A percentile compares a stretch with the other conserved stretches of the same genome.
phyloP scores from a whole-genome alignment of 495 filamentous ascomycete species.

The Aspergillus cavernicola region DNA sequence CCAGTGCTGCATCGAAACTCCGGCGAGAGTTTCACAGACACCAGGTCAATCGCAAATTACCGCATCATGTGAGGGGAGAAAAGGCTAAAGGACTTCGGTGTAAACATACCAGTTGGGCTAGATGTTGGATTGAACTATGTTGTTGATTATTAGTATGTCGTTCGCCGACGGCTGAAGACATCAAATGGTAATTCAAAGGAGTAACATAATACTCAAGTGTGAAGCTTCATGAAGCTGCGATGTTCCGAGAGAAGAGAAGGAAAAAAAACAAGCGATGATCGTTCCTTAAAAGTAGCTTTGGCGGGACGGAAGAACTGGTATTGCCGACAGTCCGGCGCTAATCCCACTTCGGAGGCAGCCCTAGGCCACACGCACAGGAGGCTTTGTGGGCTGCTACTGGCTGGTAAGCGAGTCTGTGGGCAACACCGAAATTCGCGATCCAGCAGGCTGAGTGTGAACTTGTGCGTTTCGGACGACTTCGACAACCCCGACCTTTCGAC shows the following conservation, averaged over 20 bases:
- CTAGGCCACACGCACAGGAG: conserved; percentile 34
- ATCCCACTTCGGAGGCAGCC: conserved; percentile 25
- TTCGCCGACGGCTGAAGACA: too few species aligned
- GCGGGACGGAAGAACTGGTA: conserved; percentile 23
- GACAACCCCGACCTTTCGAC: conserved; percentile 47
- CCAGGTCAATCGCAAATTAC: conserved; percentile 98
- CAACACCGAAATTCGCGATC: conserved; percentile 45
- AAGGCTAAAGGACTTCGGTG: neutral
- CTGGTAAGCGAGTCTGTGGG: conserved; percentile 39
- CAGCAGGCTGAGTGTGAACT: conserved; percentile 24
- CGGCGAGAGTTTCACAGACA: conserved; percentile 80
- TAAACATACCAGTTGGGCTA: conserved; percentile 25
- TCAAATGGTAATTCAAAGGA: too few species aligned
- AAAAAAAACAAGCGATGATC: conserved; percentile 12
- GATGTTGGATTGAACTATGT: neutral
- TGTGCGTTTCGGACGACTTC: conserved; percentile 34
- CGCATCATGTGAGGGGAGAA: conserved; percentile 62
- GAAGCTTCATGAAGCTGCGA: neutral
- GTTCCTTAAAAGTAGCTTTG: conserved; percentile 14
- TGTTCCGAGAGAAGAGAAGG: conserved; percentile 5
- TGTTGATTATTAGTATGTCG: neutral
- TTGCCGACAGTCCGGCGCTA: conserved; percentile 14
- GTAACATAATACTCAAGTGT: conserved; percentile 4
- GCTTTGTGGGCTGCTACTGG: conserved; percentile 19
- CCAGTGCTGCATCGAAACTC: conserved; percentile 69